Conservation (phyloP, 2,329 filamentous ascomycete genomes). For the Metarhizium robertsii region DNA sequence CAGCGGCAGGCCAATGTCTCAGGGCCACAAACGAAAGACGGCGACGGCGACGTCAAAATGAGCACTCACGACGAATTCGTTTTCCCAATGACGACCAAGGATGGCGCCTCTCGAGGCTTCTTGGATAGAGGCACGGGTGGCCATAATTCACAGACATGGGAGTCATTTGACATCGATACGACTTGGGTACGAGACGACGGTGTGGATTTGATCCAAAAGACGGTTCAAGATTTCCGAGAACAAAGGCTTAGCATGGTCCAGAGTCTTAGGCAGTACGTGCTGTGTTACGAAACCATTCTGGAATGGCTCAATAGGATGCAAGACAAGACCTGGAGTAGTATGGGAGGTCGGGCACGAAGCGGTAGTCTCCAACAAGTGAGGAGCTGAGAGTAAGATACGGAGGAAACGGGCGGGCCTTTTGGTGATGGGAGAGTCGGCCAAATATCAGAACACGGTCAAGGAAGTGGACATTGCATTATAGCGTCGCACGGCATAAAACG, state of each 20-base stretch:
- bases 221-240: slow-evolving; percentile 80
- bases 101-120: slow-evolving; percentile 12
- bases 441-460: background rate
- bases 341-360: slow-evolving; percentile 17
- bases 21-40: slow-evolving; percentile 11
- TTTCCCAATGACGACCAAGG: slow-evolving; percentile 18
- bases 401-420: background rate
- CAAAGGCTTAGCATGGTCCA: slow-evolving; percentile 97
- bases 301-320: slow-evolving; percentile 65
- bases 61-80: slow-evolving; percentile 17
- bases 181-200: slow-evolving; percentile 62
- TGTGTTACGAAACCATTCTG: slow-evolving; percentile 90
- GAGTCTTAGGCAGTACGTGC: slow-evolving; percentile 82
- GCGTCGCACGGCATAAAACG: background rate
- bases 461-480: background rate
- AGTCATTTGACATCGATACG: slow-evolving; percentile 28
- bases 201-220: slow-evolving; percentile 72
- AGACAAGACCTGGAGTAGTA: slow-evolving; percentile 16
- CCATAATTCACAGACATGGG: slow-evolving; percentile 4
- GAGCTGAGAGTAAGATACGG: background rate
- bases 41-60: slow-evolving; percentile 41
- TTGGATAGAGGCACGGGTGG: slow-evolving; percentile 8
- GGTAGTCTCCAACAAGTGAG: slow-evolving; percentile 21
- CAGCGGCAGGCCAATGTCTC: slow-evolving; percentile 43
- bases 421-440: background rate